Evolutionary conservation across 2,329 filamentous ascomycete species (phyloP), one percentile per base, ranked within the genome.

Genomic region (Sporothrix brunneoviolacea): DNA sequence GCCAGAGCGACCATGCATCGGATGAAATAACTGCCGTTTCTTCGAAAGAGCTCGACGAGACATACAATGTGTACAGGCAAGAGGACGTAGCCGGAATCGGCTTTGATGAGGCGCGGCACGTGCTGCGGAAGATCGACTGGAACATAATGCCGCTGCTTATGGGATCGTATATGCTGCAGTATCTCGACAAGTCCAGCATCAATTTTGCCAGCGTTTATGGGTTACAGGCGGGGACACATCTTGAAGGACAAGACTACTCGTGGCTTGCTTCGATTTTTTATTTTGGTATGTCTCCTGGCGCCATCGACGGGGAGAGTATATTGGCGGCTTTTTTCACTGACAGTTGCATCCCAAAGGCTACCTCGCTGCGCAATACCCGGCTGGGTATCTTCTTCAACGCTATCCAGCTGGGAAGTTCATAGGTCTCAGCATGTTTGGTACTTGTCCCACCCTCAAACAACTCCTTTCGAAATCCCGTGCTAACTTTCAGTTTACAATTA

Each of bases 161-260:
- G 55, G 57, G 74, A 36, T 79, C 75, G 0, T 82, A 82, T 57
- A 75, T 75, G 65, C 61, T 83, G 54, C 79, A 80, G 57, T 82
- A 81, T 52, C 78, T 82, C 68, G 79, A 83, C 61, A 83, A 83
- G 30, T 54, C 52, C 0, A 48, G 50, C 27, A 54, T 55, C 51
- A 55, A 55, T 48, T 55, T 55, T 44, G 51, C 54, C n/a, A 55
- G 48, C 37, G 54, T 55, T 21, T 55, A 55, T 22, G 54, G 54
- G 15, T 32, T 55, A n/a, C 43, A 51, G 24, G 7, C 16, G 16
- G 54, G 51, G 33, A 53, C 54, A 10, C 41, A 54, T 32, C 59
- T 66, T 3, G 52, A 61, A 15, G 63, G 64, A 19, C 60, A 64
- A 51, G 59, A 67, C 36, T 65, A 67, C 48, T 61, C 63, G 22